These are phyloP conservation scores for Neonectria neomacrospora DNA, from an alignment of 2,329 filamentous ascomycete species.

Conservation along the genomic window DNA sequence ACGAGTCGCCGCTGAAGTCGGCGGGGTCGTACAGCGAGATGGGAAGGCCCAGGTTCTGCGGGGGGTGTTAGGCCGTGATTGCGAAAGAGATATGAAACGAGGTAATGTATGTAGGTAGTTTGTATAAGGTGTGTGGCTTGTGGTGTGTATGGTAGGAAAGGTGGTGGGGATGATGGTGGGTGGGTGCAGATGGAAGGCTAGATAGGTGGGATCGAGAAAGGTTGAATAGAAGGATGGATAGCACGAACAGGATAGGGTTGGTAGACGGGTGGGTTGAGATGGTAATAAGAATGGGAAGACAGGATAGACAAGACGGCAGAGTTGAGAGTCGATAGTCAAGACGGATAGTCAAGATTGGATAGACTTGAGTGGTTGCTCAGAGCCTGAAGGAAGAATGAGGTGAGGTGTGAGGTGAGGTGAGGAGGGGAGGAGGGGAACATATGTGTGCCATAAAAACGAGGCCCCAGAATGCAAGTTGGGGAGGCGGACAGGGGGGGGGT, in stretches of 20 bases:
- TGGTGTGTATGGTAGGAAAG: slow-evolving; percentile 26
- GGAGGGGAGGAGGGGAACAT: slow-evolving; percentile 31
- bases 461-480: slow-evolving; percentile 32
- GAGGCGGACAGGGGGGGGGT: slow-evolving; percentile 33
- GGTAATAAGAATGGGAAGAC: slow-evolving; percentile 19
- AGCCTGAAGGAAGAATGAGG: slow-evolving; percentile 37
- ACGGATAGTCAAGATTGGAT: slow-evolving; percentile 4
- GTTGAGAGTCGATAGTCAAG: not conserved
- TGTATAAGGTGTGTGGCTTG: slow-evolving; percentile 32
- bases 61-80: slow-evolving; percentile 34
- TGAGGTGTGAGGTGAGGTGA: slow-evolving; percentile 35
- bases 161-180: slow-evolving; percentile 23
- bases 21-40: slow-evolving; percentile 44
- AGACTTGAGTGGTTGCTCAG: slow-evolving; percentile 27
- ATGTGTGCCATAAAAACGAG: slow-evolving; percentile 44
- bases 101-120: slow-evolving; percentile 8
- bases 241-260: slow-evolving; percentile 17
- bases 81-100: slow-evolving; percentile 10
- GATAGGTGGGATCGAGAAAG: slow-evolving; percentile 8
- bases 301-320: slow-evolving; percentile 8
- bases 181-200: slow-evolving; percentile 9
- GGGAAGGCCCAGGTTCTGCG: slow-evolving; percentile 37
- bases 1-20: slow-evolving; percentile 44
- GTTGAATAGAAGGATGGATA: not conserved
- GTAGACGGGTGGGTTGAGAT: slow-evolving; percentile 20